phyloP scores from a whole-genome alignment of 2,329 filamentous ascomycete genomes.

The Ophiocordyceps camponoti-floridani region DNA sequence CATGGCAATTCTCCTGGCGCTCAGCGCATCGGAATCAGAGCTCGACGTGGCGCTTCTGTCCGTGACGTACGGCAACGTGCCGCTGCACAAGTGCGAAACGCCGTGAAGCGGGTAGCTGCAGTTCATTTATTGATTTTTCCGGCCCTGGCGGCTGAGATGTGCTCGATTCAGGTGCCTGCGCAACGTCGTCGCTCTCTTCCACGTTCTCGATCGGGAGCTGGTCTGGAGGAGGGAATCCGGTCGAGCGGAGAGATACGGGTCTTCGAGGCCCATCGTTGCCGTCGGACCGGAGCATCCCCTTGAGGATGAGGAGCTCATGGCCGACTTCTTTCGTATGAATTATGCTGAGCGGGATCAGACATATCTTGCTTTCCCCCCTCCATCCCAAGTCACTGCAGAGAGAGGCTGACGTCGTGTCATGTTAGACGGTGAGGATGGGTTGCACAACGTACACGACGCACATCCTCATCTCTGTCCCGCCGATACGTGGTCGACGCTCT shows the following conservation, averaged over 20 bases:
- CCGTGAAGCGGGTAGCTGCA: not conserved
- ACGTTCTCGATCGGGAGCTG: constrained; percentile 78
- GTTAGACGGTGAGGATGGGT: constrained; percentile 55
- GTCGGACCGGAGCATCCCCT: constrained; percentile 75
- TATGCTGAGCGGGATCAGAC: too few species aligned
- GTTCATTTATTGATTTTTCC: not conserved
- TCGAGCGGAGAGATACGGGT: constrained; percentile 50
- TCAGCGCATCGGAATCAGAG: constrained; percentile 67
- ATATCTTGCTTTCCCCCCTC: not conserved
- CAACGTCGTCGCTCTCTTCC: constrained; percentile 80
- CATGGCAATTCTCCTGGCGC: constrained; percentile 70
- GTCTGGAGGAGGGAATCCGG: constrained; percentile 61
- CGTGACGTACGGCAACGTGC: constrained; percentile 85
- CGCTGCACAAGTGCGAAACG: constrained; percentile 50
- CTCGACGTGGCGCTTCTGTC: constrained; percentile 74
- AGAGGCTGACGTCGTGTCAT: constrained; percentile 2
- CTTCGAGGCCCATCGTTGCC: constrained; percentile 65
- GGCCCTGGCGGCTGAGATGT: not conserved
- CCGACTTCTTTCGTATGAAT: constrained; percentile 69
- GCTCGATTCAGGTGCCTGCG: constrained; percentile 49
- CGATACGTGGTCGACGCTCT: constrained; percentile 58
- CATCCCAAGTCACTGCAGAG: not conserved
- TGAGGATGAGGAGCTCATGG: constrained; percentile 63
- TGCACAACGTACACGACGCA: constrained; percentile 58
- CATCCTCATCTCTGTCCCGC: constrained; percentile 57